Evolutionary conservation across 768 basidiomycete species (phyloP).

Genomic region (Omphalotus guepiniiformis): DNA sequence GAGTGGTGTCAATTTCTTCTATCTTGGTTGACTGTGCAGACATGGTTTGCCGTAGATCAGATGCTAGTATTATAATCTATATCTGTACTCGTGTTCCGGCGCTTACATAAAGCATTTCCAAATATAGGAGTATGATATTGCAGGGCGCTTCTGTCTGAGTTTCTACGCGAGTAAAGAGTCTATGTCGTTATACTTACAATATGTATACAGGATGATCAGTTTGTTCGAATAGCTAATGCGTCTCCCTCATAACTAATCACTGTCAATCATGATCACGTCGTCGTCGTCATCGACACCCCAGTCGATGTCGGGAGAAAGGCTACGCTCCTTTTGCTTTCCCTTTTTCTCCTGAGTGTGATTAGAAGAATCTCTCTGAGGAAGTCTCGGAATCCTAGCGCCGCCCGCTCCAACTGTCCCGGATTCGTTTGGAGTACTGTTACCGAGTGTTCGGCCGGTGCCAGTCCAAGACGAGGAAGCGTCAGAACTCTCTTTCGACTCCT

Average conservation of each 20-base stretch:
- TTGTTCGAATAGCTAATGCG: too few relatives aligned
- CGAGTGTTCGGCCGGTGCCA: conserved; percentile 48
- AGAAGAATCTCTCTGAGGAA: conserved; percentile 32
- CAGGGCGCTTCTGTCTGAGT: too few relatives aligned
- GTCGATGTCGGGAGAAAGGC: conserved; percentile 61
- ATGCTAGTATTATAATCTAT: too few relatives aligned
- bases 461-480: conserved; percentile 33
- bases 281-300: conserved; percentile 83
- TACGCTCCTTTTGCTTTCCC: conserved; percentile 42
- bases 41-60: too few relatives aligned
- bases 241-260: conserved; percentile 45
- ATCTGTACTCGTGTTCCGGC: too few relatives aligned
- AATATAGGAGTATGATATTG: too few relatives aligned
- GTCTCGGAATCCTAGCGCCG: conserved; percentile 46
- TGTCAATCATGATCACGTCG: conserved; percentile 81
- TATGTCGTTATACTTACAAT: too few relatives aligned
- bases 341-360: conserved; percentile 32
- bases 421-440: conserved; percentile 33
- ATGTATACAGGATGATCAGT: too few relatives aligned
- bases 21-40: conserved; percentile 15
- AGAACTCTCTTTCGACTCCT: conserved; percentile 37
- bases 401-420: conserved; percentile 49
- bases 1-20: conserved; percentile 22
- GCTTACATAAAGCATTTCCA: too few relatives aligned
- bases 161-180: too few relatives aligned